Percentiles rank a stretch among this genome's conserved stretches.
Conservation (phyloP, 192 early-diverging fungal species). For the Rhizoclosmatium sp. region DNA sequence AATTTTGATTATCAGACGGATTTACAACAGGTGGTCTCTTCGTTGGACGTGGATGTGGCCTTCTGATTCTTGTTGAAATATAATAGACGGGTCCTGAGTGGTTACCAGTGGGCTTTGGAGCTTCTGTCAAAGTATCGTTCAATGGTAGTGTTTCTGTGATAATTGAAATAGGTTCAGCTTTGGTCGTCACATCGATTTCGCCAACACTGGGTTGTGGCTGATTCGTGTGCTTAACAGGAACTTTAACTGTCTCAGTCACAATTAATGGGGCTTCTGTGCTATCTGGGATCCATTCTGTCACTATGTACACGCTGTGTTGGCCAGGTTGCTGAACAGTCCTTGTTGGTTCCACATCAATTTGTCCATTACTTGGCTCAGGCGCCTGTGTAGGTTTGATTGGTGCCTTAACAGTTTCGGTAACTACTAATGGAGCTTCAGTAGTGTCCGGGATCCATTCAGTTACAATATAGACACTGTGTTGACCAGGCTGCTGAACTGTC, state of each 20-base stretch:
- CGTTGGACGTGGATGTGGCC: background rate
- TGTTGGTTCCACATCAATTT: background rate
- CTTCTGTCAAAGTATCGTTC: conserved; percentile 23
- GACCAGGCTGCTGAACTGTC: too few species aligned
- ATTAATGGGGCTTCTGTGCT: too few species aligned
- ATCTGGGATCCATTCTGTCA: conserved; percentile 22
- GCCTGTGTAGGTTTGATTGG: too few species aligned
- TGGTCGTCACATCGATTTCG: background rate
- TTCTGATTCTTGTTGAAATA: background rate
- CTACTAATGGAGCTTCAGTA: background rate
- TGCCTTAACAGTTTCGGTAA: too few species aligned
- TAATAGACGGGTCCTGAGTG: conserved; percentile 6
- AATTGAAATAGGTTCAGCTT: background rate
- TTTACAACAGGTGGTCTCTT: too few species aligned
- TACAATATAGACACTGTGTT: conserved; percentile 10
- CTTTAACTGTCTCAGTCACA: background rate
- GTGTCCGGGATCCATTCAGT: conserved; percentile 23
- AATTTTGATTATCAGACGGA: too few species aligned
- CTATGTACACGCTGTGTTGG: conserved; percentile 8
- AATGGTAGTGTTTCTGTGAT: background rate
- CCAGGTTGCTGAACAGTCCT: background rate
- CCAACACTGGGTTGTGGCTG: background rate
- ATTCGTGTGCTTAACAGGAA: background rate
- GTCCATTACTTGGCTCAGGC: too few species aligned
- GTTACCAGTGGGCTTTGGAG: too few species aligned